Percentiles rank a stretch among this genome's conserved stretches.
These are phyloP conservation scores for Trichoderma lentiforme DNA, from an alignment of 2,329 filamentous ascomycete genomes.

Conservation along the genomic window DNA sequence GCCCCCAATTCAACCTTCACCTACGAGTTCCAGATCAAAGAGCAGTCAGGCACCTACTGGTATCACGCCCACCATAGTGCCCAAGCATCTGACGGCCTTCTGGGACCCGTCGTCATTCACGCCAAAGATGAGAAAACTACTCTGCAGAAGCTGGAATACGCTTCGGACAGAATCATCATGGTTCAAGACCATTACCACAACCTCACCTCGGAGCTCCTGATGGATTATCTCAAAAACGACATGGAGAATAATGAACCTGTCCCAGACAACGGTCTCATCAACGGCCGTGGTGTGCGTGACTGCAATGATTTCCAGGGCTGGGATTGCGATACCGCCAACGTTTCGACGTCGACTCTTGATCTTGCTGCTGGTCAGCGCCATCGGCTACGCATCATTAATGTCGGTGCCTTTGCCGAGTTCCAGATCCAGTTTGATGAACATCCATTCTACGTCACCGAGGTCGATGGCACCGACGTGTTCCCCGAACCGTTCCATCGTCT, in stretches of 20 bases:
- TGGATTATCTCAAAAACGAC: slow-evolving; percentile 53
- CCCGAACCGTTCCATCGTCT: slow-evolving; percentile 57
- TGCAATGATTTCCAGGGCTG: slow-evolving; percentile 37
- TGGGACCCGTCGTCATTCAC: slow-evolving; percentile 65
- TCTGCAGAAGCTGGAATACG: slow-evolving; percentile 30
- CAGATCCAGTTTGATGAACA: slow-evolving; percentile 70
- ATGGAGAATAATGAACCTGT: slow-evolving; percentile 61
- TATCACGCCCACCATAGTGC: slow-evolving; percentile 66
- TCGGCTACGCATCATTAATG: slow-evolving; percentile 65
- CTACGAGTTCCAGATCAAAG: slow-evolving; percentile 63
- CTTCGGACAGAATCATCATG: slow-evolving; percentile 58
- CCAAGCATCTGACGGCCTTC: slow-evolving; percentile 66
- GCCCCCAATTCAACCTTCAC: slow-evolving; percentile 59
- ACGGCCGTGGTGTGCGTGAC: slow-evolving; percentile 43
- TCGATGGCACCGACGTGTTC: slow-evolving; percentile 65
- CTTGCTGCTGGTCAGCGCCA: slow-evolving; percentile 57
- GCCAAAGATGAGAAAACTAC: slow-evolving; percentile 43
- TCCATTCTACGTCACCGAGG: slow-evolving; percentile 61
- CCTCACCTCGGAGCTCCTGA: slow-evolving; percentile 45
- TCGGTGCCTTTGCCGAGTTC: slow-evolving; percentile 68
- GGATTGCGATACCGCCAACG: slow-evolving; percentile 43
- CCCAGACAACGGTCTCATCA: slow-evolving; percentile 62
- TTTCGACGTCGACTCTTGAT: slow-evolving; percentile 40
- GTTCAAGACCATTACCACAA: slow-evolving; percentile 74
- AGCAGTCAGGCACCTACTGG: slow-evolving; percentile 48